A percentile compares a stretch with the other conserved stretches of the same genome.
These are phyloP conservation scores for Colletotrichum eremochloae DNA, from an alignment of 2,329 filamentous ascomycete species.

Conservation along the genomic window DNA sequence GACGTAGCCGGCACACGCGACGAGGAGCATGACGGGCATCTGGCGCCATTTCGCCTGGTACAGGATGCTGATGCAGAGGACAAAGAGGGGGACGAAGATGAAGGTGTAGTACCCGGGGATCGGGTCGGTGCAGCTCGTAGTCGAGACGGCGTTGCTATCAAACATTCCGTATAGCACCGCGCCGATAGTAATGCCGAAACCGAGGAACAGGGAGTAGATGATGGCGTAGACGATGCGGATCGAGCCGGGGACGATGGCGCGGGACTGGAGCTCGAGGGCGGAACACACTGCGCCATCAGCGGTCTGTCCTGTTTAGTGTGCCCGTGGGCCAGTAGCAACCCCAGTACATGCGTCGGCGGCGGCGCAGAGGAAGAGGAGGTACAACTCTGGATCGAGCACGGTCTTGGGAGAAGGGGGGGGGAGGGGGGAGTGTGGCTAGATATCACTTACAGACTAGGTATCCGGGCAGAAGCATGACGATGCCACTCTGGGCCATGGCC, in stretches of 20 bases:
- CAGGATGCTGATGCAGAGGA: constrained; percentile 79
- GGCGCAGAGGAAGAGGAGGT: constrained; percentile 46
- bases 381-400: not conserved
- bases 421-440: not conserved
- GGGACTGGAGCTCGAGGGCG: constrained; percentile 75
- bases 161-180: constrained; percentile 73
- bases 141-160: constrained; percentile 64
- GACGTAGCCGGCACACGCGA: constrained; percentile 80
- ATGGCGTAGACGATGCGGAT: constrained; percentile 82
- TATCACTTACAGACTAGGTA: constrained; percentile 67
- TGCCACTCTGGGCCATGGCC: constrained; percentile 73
- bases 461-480: constrained; percentile 75
- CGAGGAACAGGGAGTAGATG: constrained; percentile 79
- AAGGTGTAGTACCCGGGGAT: constrained; percentile 67
- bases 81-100: constrained; percentile 80
- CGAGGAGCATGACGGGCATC: constrained; percentile 80
- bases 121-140: constrained; percentile 57
- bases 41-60: constrained; percentile 88
- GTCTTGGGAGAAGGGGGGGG: not conserved
- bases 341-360: constrained; percentile 32
- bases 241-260: constrained; percentile 77
- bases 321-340: constrained; percentile 14
- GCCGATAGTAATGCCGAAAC: constrained; percentile 79
- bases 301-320: constrained; percentile 40
- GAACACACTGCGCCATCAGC: constrained; percentile 58